Conservation (phyloP, 805 yeast species). For the Candida lessepsii region DNA sequence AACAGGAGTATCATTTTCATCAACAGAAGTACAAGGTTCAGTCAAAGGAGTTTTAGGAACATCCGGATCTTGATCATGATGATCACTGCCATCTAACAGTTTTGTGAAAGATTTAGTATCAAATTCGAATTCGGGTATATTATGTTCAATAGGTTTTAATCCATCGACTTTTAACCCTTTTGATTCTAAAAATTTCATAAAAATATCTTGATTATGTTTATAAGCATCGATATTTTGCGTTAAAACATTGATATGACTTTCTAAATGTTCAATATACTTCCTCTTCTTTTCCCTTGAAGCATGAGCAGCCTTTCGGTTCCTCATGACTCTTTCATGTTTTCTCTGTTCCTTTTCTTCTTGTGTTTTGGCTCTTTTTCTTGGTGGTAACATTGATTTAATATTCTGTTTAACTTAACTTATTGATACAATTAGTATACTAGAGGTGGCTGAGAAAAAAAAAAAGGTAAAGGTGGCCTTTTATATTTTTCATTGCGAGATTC, state of each 20-base stretch:
- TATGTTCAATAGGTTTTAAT: conserved; percentile 8
- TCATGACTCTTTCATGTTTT: conserved; percentile 83
- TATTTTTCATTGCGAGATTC: not conserved
- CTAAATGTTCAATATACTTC: conserved; percentile 83
- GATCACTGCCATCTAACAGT: conserved; percentile 1
- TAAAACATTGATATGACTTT: conserved; percentile 50
- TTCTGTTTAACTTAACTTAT: conserved; percentile 7
- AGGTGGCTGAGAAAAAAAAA: conserved; percentile 6
- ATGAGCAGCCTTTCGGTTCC: conserved; percentile 97
- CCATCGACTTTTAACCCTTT: not conserved
- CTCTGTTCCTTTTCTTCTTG: conserved; percentile 97
- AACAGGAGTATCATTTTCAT: conserved; percentile 4
- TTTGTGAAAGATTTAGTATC: conserved; percentile 8
- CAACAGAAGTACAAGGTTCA: not conserved
- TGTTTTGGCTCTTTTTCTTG: conserved; percentile 95
- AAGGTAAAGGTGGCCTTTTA: conserved; percentile 3
- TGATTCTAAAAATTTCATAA: conserved; percentile 6
- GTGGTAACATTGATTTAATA: conserved; percentile 62
- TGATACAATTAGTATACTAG: not conserved
- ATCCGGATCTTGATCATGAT: not conserved
- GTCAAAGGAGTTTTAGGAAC: conserved; percentile 1
- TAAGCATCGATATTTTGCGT: conserved; percentile 33
- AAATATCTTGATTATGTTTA: conserved; percentile 20
- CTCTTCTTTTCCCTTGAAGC: conserved; percentile 96
- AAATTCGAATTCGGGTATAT: conserved; percentile 11